Base-by-base conservation (phyloP, 306 rosid genomes). In the Alnus glutinosa region DNA sequence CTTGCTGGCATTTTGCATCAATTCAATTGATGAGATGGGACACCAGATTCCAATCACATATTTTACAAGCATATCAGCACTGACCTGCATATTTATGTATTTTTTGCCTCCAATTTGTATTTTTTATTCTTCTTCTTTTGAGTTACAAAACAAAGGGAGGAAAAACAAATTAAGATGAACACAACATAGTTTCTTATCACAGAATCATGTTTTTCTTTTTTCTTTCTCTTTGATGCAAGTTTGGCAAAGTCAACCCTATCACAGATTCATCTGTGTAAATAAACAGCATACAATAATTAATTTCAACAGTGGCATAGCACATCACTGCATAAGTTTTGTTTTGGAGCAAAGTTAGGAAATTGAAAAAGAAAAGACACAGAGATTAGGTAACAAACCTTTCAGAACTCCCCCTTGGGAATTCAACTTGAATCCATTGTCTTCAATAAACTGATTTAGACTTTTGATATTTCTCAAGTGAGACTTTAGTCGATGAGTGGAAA, bases 371-470 rank as follows among this genome's bases (percentile, higher is more conserved):
- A 76, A 62, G n/a, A n/a, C 55, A 63, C 79, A 57, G 46, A 75
- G 70, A 57, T n/a, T 52, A 49, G 73, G 68, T 62, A 37, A 81
- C 81, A 55, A 37, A 94, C 97, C 98, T 95, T 95, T 92, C 81
- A 95, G 81, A 74, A 87, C 82, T 76, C 98, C 98, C 68, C 98
- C 98, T 83, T 95, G 98, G 32, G 96, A 90, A 81, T 95, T 95
- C 88, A 95, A 80, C 81, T 78, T 92, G 87, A 89, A 87, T n/a
- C 91, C 93, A 55, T 77, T 92, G 68, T 86, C 85, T 84, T 92
- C 97, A 23, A 95, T 86, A 84, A 95, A 92, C 84, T 86, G 86
- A 73, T 95, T 89, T 55, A 95, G 90, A 75, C 32, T 88, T 34
- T 92, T 84, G 73, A 95, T 91, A 78, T 85, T 75, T 84, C 80